Percentiles rank a stretch among this genome's conserved stretches.
Conservation (phyloP, 805 yeast genomes). For the Isabelozyma heimii region DNA sequence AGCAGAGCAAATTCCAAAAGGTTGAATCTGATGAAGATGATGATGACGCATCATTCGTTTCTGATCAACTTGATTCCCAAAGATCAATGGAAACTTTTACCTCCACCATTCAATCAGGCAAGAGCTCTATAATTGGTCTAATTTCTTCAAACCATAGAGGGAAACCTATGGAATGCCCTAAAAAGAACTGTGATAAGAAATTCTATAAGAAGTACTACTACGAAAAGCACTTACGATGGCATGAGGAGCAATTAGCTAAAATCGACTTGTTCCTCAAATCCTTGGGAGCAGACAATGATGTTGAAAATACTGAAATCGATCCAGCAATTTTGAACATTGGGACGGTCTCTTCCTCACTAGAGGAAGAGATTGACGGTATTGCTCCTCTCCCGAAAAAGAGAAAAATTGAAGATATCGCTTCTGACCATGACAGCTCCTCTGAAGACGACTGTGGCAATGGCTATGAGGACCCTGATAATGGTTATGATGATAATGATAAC, state of each 20-base stretch:
- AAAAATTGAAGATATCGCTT: not conserved
- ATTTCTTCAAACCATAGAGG: constrained; percentile 34
- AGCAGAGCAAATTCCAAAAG: constrained; percentile 2
- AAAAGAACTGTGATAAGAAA: constrained; percentile 48
- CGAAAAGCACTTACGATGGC: constrained; percentile 53
- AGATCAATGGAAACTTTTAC: constrained; percentile 15
- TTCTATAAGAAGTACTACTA: constrained; percentile 52
- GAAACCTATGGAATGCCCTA: constrained; percentile 44
- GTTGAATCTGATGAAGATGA: constrained; percentile 8
- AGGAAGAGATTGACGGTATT: not conserved
- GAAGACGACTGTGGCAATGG: not conserved
- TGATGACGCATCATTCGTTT: constrained; percentile 1
- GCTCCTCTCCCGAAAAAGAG: not conserved
- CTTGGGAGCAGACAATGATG: constrained; percentile 13
- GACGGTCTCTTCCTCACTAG: not conserved
- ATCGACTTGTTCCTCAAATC: constrained; percentile 27
- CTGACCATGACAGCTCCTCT: not conserved
- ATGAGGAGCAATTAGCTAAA: constrained; percentile 31
- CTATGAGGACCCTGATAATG: too few relatives aligned
- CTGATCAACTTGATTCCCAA: constrained; percentile 11
- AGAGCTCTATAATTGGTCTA: constrained; percentile 30
- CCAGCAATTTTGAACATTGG: not conserved
- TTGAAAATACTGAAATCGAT: not conserved
- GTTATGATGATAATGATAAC: constrained; percentile 7
- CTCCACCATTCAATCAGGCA: constrained; percentile 12